Percentiles rank a stretch among this genome's conserved stretches.
These are phyloP conservation scores for Penicillium olsonii DNA, from an alignment of 2,329 filamentous ascomycete species.

Conservation along the genomic window DNA sequence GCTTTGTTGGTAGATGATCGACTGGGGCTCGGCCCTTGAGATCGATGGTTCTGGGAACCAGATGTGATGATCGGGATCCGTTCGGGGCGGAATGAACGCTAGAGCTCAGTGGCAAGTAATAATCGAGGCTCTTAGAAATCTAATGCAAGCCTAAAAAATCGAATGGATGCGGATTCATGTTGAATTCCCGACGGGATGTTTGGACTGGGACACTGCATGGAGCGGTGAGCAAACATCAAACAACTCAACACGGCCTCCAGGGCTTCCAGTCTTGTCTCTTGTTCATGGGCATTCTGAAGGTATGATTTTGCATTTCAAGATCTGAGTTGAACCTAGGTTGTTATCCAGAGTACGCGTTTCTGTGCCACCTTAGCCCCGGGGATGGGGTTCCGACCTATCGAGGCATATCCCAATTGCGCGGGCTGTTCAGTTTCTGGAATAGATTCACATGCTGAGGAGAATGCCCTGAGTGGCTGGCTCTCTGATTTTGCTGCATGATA, in stretches of 20 bases:
- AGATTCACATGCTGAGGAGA: not conserved
- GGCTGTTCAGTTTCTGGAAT: not conserved
- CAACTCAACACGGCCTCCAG: too few relatives aligned
- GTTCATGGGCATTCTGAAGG: not conserved
- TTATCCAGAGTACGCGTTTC: not conserved
- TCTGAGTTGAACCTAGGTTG: not conserved
- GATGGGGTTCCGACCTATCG: not conserved
- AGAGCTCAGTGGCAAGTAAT: not conserved
- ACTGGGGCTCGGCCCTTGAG: not conserved
- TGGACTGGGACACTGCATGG: slow-evolving; percentile 6
- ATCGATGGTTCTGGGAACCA: not conserved
- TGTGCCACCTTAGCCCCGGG: not conserved
- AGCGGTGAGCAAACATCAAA: slow-evolving; percentile 14
- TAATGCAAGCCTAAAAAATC: not conserved
- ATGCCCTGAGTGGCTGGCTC: slow-evolving; percentile 12
- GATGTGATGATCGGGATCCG: not conserved
- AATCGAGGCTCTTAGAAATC: not conserved
- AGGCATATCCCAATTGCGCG: not conserved
- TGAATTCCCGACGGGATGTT: not conserved
- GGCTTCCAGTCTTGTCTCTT: too few relatives aligned
- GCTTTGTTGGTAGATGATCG: not conserved
- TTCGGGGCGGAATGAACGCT: not conserved
- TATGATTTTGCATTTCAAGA: not conserved
- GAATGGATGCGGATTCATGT: not conserved
- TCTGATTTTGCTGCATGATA: not conserved